Conservation (phyloP, 73 alveolate species). For the Paraurostyla sp. region DNA sequence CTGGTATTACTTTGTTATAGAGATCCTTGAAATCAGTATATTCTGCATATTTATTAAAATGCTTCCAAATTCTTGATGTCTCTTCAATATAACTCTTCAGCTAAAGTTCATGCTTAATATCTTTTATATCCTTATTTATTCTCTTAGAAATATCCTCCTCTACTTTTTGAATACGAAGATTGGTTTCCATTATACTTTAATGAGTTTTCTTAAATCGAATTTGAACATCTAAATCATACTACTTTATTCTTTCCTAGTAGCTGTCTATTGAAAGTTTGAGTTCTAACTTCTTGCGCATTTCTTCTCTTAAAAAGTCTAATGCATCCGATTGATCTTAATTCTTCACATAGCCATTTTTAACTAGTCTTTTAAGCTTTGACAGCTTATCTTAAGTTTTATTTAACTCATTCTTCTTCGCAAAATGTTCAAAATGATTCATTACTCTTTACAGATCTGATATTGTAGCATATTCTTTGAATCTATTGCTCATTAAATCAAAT, state of each 20-base stretch:
- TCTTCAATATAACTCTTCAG: neutral
- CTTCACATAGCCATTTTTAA: neutral
- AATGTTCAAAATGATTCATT: neutral
- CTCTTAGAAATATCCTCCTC: neutral
- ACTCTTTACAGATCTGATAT: neutral
- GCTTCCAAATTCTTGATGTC: slow-evolving; percentile 11
- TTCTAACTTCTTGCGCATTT: slow-evolving; percentile 3
- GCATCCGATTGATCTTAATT: neutral
- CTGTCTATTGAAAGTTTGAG: neutral
- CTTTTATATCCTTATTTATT: neutral
- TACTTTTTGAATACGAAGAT: neutral
- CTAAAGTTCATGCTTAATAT: neutral
- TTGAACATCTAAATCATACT: neutral
- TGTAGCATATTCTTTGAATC: neutral
- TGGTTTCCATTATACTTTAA: neutral
- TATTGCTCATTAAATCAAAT: neutral
- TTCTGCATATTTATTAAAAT: slow-evolving; percentile 25
- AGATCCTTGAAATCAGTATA: slow-evolving; percentile 41
- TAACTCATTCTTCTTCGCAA: neutral
- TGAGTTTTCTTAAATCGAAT: neutral
- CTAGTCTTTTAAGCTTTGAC: neutral
- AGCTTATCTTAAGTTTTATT: neutral
- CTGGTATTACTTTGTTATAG: slow-evolving; percentile 43
- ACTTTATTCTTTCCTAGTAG: neutral
- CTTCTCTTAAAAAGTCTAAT: neutral